Base-by-base conservation (phyloP, 129 eudicot species). In the Lonicera japonica region DNA sequence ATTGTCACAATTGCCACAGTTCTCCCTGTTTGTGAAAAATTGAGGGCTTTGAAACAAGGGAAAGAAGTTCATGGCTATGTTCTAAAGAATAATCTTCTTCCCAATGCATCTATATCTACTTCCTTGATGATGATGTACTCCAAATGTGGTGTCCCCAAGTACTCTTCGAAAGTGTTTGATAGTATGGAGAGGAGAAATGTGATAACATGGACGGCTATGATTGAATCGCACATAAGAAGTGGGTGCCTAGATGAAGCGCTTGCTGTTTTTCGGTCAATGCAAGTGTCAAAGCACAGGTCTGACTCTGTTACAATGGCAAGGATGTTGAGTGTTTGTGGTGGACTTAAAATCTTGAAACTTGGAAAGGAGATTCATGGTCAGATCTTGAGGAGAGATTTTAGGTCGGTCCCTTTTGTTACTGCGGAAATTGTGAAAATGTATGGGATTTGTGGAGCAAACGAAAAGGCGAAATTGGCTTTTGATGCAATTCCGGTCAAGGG, bases 51-150 rank as follows among this genome's bases (percentile, higher is more conserved):
- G 56, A 84, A 67, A 65, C 71, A 76, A 64, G 98, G 98, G 40
- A 91, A 83, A 55, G 96, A 87, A 66, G 74, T 91, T 74, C 98
- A 91, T 74, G 61, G 84, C 61, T 91, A 64, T 74, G 80, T 82
- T 23, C 65, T 91, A 34, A 87, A 82, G 74, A 77, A 84, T 56
- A 59, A 57, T 24, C 78, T 91, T 65, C 29, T 48, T 23, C 80
- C 69, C 19, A 76, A 77, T 57, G 84, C 82, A 36, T 77, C 95
- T 1, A 65, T 91, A 15, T 58, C 76, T 8, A 84, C 95, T 29
- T 71, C 98, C 2, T 64, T 91, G 58, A 82, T 87, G 92, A 80
- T 80, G 86, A 87, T 91, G 98, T 91, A 91, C 68, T 80, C 98
- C 0, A 91, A 78, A 54, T 87, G 98, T 63, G 82, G 88, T 56